phyloP scores from a whole-genome alignment of 2,329 filamentous ascomycete species.

The Chaetoscypha palmicola region DNA sequence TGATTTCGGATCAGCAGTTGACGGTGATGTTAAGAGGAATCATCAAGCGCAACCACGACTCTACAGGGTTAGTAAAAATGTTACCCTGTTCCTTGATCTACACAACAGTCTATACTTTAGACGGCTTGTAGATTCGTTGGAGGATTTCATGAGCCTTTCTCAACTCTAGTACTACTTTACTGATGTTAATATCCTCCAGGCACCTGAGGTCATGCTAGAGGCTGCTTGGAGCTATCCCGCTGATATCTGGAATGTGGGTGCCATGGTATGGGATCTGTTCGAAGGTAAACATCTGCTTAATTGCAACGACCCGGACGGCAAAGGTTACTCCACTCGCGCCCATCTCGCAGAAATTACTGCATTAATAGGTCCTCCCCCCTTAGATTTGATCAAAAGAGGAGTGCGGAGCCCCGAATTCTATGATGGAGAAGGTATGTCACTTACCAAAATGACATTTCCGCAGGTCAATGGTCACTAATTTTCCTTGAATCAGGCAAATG shows the following conservation, averaged over 20 bases:
- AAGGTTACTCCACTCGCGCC: slow-evolving; percentile 11
- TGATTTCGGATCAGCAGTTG: slow-evolving; percentile 43
- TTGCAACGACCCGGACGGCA: slow-evolving; percentile 10
- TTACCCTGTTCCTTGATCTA: too few relatives aligned
- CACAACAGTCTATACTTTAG: too few relatives aligned
- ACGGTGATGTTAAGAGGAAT: slow-evolving; percentile 31
- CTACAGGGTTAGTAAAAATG: slow-evolving; percentile 27
- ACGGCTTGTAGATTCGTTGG: too few relatives aligned
- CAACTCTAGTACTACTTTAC: background rate
- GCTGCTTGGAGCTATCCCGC: slow-evolving; percentile 38
- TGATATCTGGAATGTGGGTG: slow-evolving; percentile 46
- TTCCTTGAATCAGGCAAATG: slow-evolving; percentile 1
- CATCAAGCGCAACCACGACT: slow-evolving; percentile 35
- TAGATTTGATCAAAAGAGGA: slow-evolving; percentile 8
- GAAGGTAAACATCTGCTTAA: slow-evolving; percentile 40
- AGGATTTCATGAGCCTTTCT: too few relatives aligned
- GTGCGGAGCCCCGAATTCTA: slow-evolving; percentile 7
- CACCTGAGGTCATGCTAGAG: slow-evolving; percentile 39
- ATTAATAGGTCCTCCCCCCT: slow-evolving; percentile 12
- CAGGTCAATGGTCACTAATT: background rate
- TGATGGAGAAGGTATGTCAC: slow-evolving; percentile 6
- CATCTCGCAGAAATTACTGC: slow-evolving; percentile 15
- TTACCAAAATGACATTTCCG: background rate
- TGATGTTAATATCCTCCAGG: too few relatives aligned
- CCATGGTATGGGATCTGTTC: slow-evolving; percentile 45